Conservation (phyloP, 1,139 yeast species). For the Geotrichum siamense region DNA sequence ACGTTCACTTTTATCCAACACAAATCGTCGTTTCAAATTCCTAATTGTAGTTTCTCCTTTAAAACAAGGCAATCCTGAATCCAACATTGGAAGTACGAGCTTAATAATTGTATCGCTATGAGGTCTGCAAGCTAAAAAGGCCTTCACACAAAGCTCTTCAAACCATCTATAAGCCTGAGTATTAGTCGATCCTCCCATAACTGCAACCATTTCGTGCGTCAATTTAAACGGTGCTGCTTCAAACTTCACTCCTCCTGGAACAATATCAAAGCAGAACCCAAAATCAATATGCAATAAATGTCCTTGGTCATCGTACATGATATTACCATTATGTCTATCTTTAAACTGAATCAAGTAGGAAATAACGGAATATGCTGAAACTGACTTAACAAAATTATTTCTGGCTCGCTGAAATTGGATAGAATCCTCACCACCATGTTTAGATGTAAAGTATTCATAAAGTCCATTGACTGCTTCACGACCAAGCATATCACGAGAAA, state of each 20-base stretch:
- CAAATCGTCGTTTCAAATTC: slow-evolving; percentile 72
- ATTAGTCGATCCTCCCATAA: slow-evolving; percentile 78
- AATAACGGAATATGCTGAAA: slow-evolving; percentile 93
- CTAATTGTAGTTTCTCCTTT: slow-evolving; percentile 74
- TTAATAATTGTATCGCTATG: slow-evolving; percentile 81
- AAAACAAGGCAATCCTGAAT: slow-evolving; percentile 93
- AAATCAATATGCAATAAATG: slow-evolving; percentile 94
- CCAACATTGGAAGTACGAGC: slow-evolving; percentile 88
- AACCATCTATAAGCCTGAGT: slow-evolving; percentile 92
- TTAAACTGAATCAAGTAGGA: slow-evolving; percentile 89
- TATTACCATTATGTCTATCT: slow-evolving; percentile 97
- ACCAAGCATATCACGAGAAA: slow-evolving; percentile 96
- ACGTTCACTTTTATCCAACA: slow-evolving; percentile 67
- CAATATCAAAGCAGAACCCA: slow-evolving; percentile 97
- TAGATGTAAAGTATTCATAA: slow-evolving; percentile 84
- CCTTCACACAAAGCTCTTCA: slow-evolving; percentile 91
- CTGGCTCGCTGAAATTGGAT: slow-evolving; percentile 87
- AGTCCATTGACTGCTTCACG: slow-evolving; percentile 97
- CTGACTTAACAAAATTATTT: slow-evolving; percentile 83
- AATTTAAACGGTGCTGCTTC: slow-evolving; percentile 97
- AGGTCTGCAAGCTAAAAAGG: slow-evolving; percentile 83
- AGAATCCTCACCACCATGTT: slow-evolving; percentile 89
- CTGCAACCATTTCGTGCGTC: slow-evolving; percentile 92
- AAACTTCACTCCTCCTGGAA: slow-evolving; percentile 96
- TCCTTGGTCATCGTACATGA: slow-evolving; percentile 95